Percentiles rank a stretch among this genome's conserved stretches.
Evolutionary conservation across 1,284 basidiomycete genomes (phyloP).

Genomic region (Cryptococcus deneoformans): DNA sequence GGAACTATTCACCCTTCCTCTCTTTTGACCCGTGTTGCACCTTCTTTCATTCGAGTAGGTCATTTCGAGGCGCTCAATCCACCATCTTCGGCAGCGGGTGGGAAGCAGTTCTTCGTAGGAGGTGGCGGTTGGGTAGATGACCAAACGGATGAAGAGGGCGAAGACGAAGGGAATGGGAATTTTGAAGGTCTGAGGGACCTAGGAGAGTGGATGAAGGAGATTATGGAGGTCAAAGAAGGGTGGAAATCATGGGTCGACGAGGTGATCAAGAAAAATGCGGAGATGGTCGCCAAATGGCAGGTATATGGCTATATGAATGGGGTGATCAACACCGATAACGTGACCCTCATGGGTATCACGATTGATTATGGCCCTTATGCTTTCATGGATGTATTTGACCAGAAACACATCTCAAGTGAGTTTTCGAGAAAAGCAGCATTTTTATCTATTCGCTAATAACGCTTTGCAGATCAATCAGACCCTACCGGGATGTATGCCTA

Average conservation of each 20-base stretch:
- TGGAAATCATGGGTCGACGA: slow-evolving; percentile 68
- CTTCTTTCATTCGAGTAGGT: slow-evolving; percentile 89
- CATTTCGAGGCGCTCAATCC: slow-evolving; percentile 84
- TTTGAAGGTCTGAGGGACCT: slow-evolving; percentile 69
- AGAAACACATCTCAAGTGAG: slow-evolving; percentile 76
- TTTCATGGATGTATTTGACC: slow-evolving; percentile 90
- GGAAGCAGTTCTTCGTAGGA: slow-evolving; percentile 57
- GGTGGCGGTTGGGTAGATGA: slow-evolving; percentile 49
- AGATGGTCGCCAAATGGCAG: slow-evolving; percentile 93
- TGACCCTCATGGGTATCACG: slow-evolving; percentile 81
- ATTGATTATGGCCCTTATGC: slow-evolving; percentile 95
- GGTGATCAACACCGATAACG: slow-evolving; percentile 96
- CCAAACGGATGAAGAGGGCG: slow-evolving; percentile 7
- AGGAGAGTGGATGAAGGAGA: slow-evolving; percentile 66
- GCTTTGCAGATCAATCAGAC: slow-evolving; percentile 68
- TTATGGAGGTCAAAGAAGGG: slow-evolving; percentile 52
- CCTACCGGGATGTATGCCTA: slow-evolving; percentile 82
- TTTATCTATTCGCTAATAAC: background rate
- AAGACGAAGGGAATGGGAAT: slow-evolving; percentile 54
- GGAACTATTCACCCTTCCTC: slow-evolving; percentile 68
- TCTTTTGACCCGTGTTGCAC: slow-evolving; percentile 77
- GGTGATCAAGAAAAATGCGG: slow-evolving; percentile 74
- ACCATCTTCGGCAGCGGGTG: slow-evolving; percentile 50
- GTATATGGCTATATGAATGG: slow-evolving; percentile 69
- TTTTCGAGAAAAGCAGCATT: background rate